Conservation (phyloP, 306 rosid species). For the Acacia confusa region DNA sequence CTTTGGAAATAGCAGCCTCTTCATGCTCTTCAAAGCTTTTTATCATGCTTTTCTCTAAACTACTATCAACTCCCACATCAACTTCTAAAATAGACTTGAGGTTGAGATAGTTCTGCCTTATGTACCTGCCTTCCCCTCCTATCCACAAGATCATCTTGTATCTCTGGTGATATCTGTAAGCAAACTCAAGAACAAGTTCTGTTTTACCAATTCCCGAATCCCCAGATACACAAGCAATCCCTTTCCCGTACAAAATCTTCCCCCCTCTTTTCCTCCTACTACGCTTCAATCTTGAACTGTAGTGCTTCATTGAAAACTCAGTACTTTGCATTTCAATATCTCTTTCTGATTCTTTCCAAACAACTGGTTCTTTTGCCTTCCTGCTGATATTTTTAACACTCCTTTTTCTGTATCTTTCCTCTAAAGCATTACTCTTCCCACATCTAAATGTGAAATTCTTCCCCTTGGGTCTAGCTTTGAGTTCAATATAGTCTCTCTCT, state of each 20-base stretch:
- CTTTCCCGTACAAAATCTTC: conserved; percentile 76
- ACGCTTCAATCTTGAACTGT: conserved; percentile 51
- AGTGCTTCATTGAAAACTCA: conserved; percentile 52
- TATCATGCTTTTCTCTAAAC: conserved; percentile 56
- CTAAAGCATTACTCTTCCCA: conserved; percentile 56
- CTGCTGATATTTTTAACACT: conserved; percentile 36
- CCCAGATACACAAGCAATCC: conserved; percentile 83
- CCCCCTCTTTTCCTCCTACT: conserved; percentile 56
- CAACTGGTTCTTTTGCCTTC: conserved; percentile 80
- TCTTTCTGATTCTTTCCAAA: conserved; percentile 85
- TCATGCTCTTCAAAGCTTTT: conserved; percentile 80
- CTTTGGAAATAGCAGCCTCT: conserved; percentile 68
- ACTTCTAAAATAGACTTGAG: conserved; percentile 75
- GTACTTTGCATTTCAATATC: conserved; percentile 81
- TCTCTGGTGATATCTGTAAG: conserved; percentile 83
- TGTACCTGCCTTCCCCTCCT: conserved; percentile 81
- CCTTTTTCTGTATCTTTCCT: conserved; percentile 60
- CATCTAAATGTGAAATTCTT: conserved; percentile 66
- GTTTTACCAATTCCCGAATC: conserved; percentile 89
- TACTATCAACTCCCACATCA: conserved; percentile 78
- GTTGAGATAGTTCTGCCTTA: conserved; percentile 80
- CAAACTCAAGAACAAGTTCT: conserved; percentile 85
- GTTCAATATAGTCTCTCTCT: conserved; percentile 74
- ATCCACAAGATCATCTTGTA: conserved; percentile 90
- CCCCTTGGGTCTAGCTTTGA: conserved; percentile 71